Base-by-base conservation (phyloP, 306 rosid species). In the Cicer arietinum region DNA sequence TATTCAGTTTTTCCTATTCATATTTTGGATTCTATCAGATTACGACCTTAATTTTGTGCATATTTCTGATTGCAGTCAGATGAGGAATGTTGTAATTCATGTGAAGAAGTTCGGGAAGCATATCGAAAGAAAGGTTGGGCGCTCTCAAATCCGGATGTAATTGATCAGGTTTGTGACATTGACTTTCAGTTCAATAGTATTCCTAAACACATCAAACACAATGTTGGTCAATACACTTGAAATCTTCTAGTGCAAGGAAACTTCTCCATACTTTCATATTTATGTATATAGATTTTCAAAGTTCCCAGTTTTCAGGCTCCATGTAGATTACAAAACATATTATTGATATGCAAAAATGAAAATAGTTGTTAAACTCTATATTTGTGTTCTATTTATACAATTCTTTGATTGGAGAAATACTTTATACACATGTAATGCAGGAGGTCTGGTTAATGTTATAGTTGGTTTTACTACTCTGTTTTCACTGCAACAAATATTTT, bases 71-170 rank as follows among this genome's bases (percentile, higher is more conserved):
- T 81, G 62, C 85, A 95, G 99, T 17, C 90, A 46, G 97, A 95
- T 66, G 97, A 95, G 6, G 94, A 95, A 3, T 95, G 99, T 76
- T 95, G 98, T 83, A 92, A 92, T 83, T 71, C 88, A 35, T 92
- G 99, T 39, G 98, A 95, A 87, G 99, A 95, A 10, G 98, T 95
- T 73, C 98, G 98, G 8, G 99, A 92, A 87, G 98, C 99, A 65
- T 95, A 95, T 84, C 89, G 80, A 18, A 92, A 88, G 88, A 92
- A 92, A 84, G 99, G 99, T 40, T 95, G 99, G 99, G 98, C 85
- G 0, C 56, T 95, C 73, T 95, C 99, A 79, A 92, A 92, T 81
- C 99, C 98, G 16, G 98, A 95, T 86, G 22, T 80, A 85, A 77
- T 95, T 83, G 97, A 95, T 77, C 98, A 95, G 97, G 98, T 95